Evolutionary conservation across 805 yeast genomes (phyloP).

Genomic region (Yarrowia hollandica): DNA sequence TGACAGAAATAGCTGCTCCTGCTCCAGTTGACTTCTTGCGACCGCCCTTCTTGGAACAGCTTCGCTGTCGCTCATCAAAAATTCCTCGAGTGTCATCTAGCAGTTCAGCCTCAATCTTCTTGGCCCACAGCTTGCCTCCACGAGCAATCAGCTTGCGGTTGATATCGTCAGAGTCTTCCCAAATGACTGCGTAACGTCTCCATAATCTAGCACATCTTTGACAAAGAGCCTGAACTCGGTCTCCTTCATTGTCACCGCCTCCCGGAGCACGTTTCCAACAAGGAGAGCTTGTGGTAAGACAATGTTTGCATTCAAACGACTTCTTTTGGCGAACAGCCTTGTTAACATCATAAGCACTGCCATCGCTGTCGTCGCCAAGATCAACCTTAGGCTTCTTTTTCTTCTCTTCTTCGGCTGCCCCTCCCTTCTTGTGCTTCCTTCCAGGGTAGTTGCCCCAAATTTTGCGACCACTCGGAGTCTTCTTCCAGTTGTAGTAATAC

Average conservation of each 20-base stretch:
- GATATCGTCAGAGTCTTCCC: slow-evolving; percentile 79
- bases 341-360: slow-evolving; percentile 62
- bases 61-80: slow-evolving; percentile 37
- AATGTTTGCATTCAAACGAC: slow-evolving; percentile 66
- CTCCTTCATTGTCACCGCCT: slow-evolving; percentile 39
- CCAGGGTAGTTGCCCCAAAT: slow-evolving; percentile 86
- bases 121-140: slow-evolving; percentile 58
- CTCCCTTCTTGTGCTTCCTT: slow-evolving; percentile 59
- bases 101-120: slow-evolving; percentile 61
- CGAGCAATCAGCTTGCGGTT: slow-evolving; percentile 48
- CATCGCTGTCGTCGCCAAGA: slow-evolving; percentile 67
- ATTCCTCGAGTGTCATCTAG: slow-evolving; percentile 51
- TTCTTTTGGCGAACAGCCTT: slow-evolving; percentile 44
- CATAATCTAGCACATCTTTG: slow-evolving; percentile 84
- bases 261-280: slow-evolving; percentile 79
- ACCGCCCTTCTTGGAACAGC: slow-evolving; percentile 25
- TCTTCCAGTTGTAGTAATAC: slow-evolving; percentile 89
- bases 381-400: slow-evolving; percentile 33
- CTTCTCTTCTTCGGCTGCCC: slow-evolving; percentile 37
- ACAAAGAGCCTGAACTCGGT: slow-evolving; percentile 64
- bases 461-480: slow-evolving; percentile 67
- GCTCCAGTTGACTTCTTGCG: slow-evolving; percentile 14
- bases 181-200: slow-evolving; percentile 83
- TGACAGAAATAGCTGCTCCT: neutral
- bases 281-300: slow-evolving; percentile 55